phyloP scores from a whole-genome alignment of 805 yeast genomes.

The Candida rishiriensis region DNA sequence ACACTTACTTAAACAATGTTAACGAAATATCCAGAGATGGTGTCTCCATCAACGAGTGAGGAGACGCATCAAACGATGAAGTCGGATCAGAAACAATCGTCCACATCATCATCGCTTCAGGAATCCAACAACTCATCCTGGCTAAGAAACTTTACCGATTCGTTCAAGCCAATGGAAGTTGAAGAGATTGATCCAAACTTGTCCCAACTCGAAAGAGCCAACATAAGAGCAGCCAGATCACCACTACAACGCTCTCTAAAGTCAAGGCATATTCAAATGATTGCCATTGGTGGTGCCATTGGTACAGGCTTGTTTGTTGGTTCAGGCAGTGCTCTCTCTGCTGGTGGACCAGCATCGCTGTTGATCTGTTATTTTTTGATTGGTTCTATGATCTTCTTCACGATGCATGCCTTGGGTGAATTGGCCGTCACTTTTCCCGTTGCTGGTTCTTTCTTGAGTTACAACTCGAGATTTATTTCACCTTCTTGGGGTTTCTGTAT shows the following conservation, averaged over 20 bases:
- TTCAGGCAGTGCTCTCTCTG: slow-evolving; percentile 50
- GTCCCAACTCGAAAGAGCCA: slow-evolving; percentile 36
- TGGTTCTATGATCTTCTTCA: slow-evolving; percentile 51
- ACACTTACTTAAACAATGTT: too few relatives aligned
- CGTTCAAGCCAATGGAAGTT: slow-evolving; percentile 16
- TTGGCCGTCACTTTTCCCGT: slow-evolving; percentile 53
- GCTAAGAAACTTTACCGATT: slow-evolving; percentile 14
- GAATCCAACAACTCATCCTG: neutral
- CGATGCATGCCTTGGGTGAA: slow-evolving; percentile 59
- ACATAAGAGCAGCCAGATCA: slow-evolving; percentile 38
- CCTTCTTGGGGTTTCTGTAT: slow-evolving; percentile 53
- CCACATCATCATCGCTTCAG: too few relatives aligned
- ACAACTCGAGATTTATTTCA: slow-evolving; percentile 50
- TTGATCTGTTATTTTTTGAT: slow-evolving; percentile 50
- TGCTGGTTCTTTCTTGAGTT: slow-evolving; percentile 52
- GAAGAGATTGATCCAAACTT: slow-evolving; percentile 36
- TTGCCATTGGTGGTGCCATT: slow-evolving; percentile 72
- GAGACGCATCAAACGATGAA: too few relatives aligned
- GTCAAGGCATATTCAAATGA: slow-evolving; percentile 65
- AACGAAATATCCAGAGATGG: too few relatives aligned
- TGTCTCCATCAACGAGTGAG: too few relatives aligned
- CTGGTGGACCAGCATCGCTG: slow-evolving; percentile 66
- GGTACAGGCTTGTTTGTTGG: slow-evolving; percentile 77
- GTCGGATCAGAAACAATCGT: too few relatives aligned
- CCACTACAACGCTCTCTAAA: slow-evolving; percentile 45